Conservation (phyloP, 495 filamentous ascomycete genomes). For the Hapsidospora chrysogenum region DNA sequence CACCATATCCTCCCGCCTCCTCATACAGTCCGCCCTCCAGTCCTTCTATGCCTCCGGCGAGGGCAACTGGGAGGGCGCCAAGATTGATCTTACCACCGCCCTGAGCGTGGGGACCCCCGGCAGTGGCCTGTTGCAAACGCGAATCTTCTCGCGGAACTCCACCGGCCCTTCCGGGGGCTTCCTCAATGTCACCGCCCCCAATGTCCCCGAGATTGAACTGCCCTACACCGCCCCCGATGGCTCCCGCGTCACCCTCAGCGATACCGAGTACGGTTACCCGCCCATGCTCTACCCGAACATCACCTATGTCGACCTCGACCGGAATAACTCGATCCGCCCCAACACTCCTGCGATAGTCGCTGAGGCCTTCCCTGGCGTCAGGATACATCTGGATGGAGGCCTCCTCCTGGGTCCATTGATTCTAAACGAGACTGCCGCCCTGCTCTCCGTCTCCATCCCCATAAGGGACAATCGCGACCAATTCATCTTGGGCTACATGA, state of each 20-base stretch:
- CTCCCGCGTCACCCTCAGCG: constrained; percentile 36
- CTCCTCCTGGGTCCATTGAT: constrained; percentile 52
- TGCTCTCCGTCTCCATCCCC: constrained; percentile 68
- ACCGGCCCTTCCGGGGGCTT: constrained; percentile 26
- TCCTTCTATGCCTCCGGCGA: constrained; percentile 41
- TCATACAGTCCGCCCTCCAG: constrained; percentile 44
- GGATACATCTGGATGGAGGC: constrained; percentile 29
- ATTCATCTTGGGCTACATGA: constrained; percentile 60
- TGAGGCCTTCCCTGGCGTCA: constrained; percentile 29
- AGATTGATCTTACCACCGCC: constrained; percentile 42
- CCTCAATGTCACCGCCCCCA: constrained; percentile 41
- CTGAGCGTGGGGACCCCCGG: constrained; percentile 32
- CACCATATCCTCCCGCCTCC: constrained; percentile 47
- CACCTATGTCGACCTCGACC: constrained; percentile 32
- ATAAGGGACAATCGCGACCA: constrained; percentile 40
- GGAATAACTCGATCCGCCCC: constrained; percentile 17
- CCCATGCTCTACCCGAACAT: constrained; percentile 57
- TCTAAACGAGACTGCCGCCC: constrained; percentile 49
- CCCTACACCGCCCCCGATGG: constrained; percentile 43
- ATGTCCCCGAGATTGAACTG: constrained; percentile 28
- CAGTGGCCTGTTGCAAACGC: constrained; percentile 45
- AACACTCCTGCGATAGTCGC: constrained; percentile 21
- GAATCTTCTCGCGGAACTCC: constrained; percentile 45
- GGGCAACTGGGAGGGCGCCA: constrained; percentile 28
- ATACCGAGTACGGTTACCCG: constrained; percentile 44